These are phyloP conservation scores for Lathyrus tuberosus DNA, from an alignment of 306 rosid genomes.

Conservation along the genomic window DNA sequence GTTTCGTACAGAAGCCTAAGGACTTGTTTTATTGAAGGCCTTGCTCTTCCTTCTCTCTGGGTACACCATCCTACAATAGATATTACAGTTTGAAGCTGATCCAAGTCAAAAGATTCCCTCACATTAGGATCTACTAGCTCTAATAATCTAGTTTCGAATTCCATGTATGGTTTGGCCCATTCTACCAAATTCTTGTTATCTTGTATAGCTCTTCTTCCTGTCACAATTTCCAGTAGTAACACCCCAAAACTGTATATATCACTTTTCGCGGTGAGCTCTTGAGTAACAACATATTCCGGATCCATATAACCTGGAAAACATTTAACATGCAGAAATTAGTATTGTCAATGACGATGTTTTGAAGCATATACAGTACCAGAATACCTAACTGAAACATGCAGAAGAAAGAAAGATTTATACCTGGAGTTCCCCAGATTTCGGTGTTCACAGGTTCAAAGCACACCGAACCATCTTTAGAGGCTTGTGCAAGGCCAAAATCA, in stretches of 20 bases:
- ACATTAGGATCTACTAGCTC: constrained; percentile 81
- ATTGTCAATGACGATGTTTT: constrained; percentile 6
- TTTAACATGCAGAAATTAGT: constrained; percentile 35
- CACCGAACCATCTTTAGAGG: constrained; percentile 82
- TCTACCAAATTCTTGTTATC: constrained; percentile 78
- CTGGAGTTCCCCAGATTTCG: constrained; percentile 92
- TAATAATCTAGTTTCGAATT: constrained; percentile 60
- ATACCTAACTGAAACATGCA: constrained; percentile 32
- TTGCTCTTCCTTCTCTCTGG: constrained; percentile 76
- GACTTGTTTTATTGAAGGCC: constrained; percentile 93
- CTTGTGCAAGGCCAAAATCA: constrained; percentile 97
- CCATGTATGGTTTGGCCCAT: constrained; percentile 78
- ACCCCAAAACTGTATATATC: constrained; percentile 94
- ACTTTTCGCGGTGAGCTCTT: constrained; percentile 94
- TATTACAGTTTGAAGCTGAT: constrained; percentile 76
- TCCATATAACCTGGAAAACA: constrained; percentile 91
- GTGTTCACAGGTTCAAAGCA: constrained; percentile 86
- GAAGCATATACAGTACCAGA: constrained; percentile 13
- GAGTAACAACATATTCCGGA: constrained; percentile 92
- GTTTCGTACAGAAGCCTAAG: constrained; percentile 91
- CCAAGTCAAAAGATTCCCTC: constrained; percentile 70
- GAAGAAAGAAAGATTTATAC: constrained; percentile 43
- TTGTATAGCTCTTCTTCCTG: constrained; percentile 82
- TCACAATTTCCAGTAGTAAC: constrained; percentile 77
- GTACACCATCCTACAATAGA: constrained; percentile 92